Evolutionary conservation across 495 filamentous ascomycete genomes (phyloP).

Genomic region (Penicillium arizonense): DNA sequence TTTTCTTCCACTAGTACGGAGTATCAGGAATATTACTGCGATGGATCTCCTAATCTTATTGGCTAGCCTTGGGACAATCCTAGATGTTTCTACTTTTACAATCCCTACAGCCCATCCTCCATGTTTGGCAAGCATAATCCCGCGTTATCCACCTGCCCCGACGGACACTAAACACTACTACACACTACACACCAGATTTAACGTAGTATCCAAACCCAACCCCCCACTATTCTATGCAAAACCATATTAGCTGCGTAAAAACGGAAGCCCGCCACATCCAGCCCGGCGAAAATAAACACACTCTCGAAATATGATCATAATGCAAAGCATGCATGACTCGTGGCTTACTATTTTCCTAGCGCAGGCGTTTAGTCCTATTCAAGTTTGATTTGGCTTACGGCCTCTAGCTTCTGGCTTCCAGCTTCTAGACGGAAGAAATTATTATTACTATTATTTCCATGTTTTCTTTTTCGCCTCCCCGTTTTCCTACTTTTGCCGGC

Average conservation of each 20-base stretch:
- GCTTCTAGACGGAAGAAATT: no score
- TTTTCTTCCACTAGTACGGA: not conserved
- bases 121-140: no score
- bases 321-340: slow-evolving; percentile 26
- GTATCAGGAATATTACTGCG: slow-evolving; percentile 8
- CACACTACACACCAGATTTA: no score
- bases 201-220: no score
- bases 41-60: not conserved
- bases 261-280: not conserved
- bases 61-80: not conserved
- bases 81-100: not conserved
- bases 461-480: not conserved
- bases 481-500: not conserved
- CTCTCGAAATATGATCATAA: not conserved
- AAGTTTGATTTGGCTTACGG: no score
- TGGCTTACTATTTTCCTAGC: not conserved
- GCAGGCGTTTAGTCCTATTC: no score
- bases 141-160: no score
- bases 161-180: no score
- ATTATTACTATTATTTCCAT: not conserved
- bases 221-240: no score
- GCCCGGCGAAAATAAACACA: slow-evolving; percentile 2
- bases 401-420: no score
- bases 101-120: not conserved
- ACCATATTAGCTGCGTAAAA: no score